Evolutionary conservation across 768 basidiomycete genomes (phyloP).

Genomic region (Panaeolus papilionaceus): DNA sequence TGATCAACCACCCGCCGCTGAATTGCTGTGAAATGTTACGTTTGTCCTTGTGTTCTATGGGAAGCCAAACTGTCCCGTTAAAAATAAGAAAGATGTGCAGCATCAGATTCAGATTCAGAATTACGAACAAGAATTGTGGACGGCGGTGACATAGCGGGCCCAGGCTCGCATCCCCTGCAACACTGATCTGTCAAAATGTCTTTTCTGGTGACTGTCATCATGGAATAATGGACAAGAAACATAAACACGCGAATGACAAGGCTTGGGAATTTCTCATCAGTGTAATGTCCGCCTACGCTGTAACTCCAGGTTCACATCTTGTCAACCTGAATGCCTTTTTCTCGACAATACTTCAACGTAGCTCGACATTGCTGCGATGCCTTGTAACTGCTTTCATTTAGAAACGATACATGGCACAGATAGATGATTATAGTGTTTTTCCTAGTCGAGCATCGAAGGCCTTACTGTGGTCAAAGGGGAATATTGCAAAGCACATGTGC

Average conservation of each 20-base stretch:
- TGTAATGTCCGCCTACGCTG: neutral
- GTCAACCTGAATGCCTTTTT: neutral
- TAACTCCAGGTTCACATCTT: neutral
- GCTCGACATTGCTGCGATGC: neutral
- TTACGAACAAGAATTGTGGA: neutral
- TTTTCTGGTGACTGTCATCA: slow-evolving; percentile 2
- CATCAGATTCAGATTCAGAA: slow-evolving; percentile 1
- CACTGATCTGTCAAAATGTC: neutral
- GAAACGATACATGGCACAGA: neutral
- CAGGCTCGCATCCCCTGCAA: slow-evolving; percentile 6
- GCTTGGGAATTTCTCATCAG: slow-evolving; percentile 7
- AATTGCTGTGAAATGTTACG: neutral
- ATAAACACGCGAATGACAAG: slow-evolving; percentile 2
- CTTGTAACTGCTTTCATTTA: neutral
- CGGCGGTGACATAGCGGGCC: slow-evolving; percentile 6
- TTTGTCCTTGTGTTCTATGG: slow-evolving; percentile 1
- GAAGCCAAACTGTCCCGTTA: neutral
- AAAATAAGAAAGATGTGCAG: slow-evolving; percentile 2
- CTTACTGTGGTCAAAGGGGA: neutral
- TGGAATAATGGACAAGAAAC: neutral
- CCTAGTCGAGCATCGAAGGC: neutral
- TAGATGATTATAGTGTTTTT: neutral
- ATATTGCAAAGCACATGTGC: neutral
- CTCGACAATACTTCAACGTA: neutral
- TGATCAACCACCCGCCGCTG: neutral